phyloP scores from a whole-genome alignment of 2,329 filamentous ascomycete genomes.

The Penicillium sp. region DNA sequence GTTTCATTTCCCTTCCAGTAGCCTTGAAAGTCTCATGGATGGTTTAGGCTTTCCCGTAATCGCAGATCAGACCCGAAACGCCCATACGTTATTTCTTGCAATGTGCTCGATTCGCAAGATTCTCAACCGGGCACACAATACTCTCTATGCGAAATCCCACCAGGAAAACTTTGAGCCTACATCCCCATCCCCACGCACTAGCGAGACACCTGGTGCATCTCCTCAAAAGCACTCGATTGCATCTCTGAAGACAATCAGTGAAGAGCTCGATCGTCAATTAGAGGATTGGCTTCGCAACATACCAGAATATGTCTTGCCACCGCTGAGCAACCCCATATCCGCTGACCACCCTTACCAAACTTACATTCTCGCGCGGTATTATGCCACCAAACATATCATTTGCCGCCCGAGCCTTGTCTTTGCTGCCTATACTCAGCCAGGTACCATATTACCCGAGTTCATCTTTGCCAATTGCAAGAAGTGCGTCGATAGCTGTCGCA shows the following conservation, averaged over 20 bases:
- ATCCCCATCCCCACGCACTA: neutral
- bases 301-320: constrained; percentile 15
- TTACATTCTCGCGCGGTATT: constrained; percentile 18
- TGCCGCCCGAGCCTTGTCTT: constrained; percentile 17
- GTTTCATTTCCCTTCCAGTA: constrained; percentile 19
- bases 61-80: constrained; percentile 10
- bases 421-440: constrained; percentile 9
- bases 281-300: constrained; percentile 15
- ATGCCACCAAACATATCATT: constrained; percentile 19
- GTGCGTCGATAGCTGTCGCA: constrained; percentile 19
- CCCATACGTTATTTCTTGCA: constrained; percentile 16
- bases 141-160: constrained; percentile 18
- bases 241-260: constrained; percentile 15
- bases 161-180: constrained; percentile 1
- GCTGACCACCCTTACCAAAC: constrained; percentile 11
- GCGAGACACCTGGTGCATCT: neutral
- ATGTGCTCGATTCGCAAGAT: constrained; percentile 22
- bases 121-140: constrained; percentile 17
- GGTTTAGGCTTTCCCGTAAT: constrained; percentile 17
- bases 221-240: constrained; percentile 7
- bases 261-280: constrained; percentile 18
- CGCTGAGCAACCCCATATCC: constrained; percentile 8
- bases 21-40: constrained; percentile 17
- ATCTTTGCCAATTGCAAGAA: constrained; percentile 14
- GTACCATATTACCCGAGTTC: constrained; percentile 7